A percentile compares a stretch with the other conserved stretches of the same genome.
phyloP scores from a whole-genome alignment of 2,329 filamentous ascomycete genomes.

The Trichophaea hybrida region DNA sequence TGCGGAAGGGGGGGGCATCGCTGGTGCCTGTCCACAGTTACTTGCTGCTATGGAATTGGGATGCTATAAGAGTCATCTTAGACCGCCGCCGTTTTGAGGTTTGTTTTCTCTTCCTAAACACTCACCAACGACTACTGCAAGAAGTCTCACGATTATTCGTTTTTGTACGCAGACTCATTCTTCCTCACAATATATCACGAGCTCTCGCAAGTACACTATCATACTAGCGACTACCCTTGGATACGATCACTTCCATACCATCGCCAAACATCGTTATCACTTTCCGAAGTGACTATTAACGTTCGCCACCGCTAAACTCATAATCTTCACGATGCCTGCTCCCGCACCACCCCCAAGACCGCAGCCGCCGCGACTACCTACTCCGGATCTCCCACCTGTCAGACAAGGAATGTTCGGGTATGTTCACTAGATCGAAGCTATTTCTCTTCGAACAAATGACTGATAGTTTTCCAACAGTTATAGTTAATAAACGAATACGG shows the following conservation, averaged over 20 bases:
- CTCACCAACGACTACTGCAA: no score
- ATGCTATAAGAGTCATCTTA: background rate
- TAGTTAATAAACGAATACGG: no score
- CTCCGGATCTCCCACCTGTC: slow-evolving; percentile 14
- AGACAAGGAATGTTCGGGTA: slow-evolving; percentile 12
- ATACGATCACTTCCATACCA: background rate
- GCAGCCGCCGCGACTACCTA: slow-evolving; percentile 14
- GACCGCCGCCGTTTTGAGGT: background rate
- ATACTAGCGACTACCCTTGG: background rate
- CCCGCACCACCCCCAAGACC: slow-evolving; percentile 8
- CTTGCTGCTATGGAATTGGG: background rate
- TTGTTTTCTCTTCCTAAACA: background rate
- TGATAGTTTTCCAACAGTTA: no score
- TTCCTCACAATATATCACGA: no score
- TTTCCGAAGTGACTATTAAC: slow-evolving; percentile 10
- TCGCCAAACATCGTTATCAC: slow-evolving; percentile 6
- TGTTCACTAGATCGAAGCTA: background rate
- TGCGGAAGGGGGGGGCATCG: background rate
- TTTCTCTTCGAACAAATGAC: no score
- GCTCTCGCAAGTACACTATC: background rate
- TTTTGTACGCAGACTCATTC: no score
- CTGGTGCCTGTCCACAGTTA: background rate
- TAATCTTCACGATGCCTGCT: slow-evolving; percentile 10
- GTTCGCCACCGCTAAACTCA: slow-evolving; percentile 5
- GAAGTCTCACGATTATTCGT: no score